Percentiles rank a stretch among this genome's conserved stretches.
phyloP scores from a whole-genome alignment of 2,329 filamentous ascomycete species.

The Microdochium trichocladiopsis region DNA sequence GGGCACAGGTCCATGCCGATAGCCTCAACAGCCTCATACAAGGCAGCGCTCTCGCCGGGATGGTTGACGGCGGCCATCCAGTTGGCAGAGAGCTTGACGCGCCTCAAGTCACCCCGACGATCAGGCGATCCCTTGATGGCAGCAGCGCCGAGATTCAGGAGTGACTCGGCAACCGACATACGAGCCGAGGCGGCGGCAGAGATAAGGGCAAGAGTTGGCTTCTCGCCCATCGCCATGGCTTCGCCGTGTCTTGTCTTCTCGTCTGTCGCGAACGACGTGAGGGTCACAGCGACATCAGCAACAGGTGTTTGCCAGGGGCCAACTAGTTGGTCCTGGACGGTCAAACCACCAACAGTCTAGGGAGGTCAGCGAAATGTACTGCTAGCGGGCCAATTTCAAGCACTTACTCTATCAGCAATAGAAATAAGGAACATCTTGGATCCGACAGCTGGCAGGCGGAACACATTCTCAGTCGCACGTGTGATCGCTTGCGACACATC shows the following conservation, averaged over 20 bases:
- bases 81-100: slow-evolving; percentile 87
- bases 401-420: slow-evolving; percentile 66
- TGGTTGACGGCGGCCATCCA: slow-evolving; percentile 99
- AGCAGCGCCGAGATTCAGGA: slow-evolving; percentile 76
- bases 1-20: slow-evolving; percentile 92
- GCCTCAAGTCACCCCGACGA: slow-evolving; percentile 60
- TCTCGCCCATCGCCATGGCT: slow-evolving; percentile 69
- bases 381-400: no score
- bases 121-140: slow-evolving; percentile 22
- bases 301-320: slow-evolving; percentile 95
- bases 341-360: slow-evolving; percentile 75
- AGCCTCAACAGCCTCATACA: slow-evolving; percentile 90
- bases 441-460: slow-evolving; percentile 83
- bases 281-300: slow-evolving; percentile 87
- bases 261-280: slow-evolving; percentile 64
- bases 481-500: slow-evolving; percentile 34
- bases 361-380: neutral
- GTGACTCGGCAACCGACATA: slow-evolving; percentile 91
- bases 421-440: slow-evolving; percentile 97
- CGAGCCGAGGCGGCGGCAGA: slow-evolving; percentile 83
- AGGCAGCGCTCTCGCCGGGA: slow-evolving; percentile 81
- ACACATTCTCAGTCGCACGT: slow-evolving; percentile 72
- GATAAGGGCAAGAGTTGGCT: slow-evolving; percentile 64
- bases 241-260: slow-evolving; percentile 73
- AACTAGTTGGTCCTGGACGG: slow-evolving; percentile 88